These are phyloP conservation scores for Arabidopsis hybrid DNA, from an alignment of 441 rosid genomes.

Conservation along the genomic window DNA sequence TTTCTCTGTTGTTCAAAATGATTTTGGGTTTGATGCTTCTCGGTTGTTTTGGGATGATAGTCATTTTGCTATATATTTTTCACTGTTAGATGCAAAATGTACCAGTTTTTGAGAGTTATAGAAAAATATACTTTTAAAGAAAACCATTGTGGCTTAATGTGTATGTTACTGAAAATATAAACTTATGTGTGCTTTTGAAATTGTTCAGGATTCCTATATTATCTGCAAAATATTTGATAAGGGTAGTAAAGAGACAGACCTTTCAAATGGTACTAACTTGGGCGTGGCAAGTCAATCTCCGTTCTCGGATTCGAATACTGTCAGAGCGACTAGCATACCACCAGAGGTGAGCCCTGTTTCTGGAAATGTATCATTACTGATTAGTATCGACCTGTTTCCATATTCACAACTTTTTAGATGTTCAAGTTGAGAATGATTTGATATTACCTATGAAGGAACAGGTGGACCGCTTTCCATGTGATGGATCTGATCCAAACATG, in stretches of 20 bases:
- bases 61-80: neutral
- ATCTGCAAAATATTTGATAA: slow-evolving; percentile 15
- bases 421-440: neutral
- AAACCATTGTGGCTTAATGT: no score
- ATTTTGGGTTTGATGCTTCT: no score
- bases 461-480: no score
- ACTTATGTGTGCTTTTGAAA: neutral
- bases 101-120: no score
- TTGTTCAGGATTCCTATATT: neutral
- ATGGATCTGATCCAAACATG: neutral
- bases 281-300: slow-evolving; percentile 1
- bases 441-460: neutral
- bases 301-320: neutral
- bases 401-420: no score
- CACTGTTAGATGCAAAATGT: no score
- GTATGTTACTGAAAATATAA: neutral
- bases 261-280: neutral
- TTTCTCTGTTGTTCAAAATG: no score
- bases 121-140: no score
- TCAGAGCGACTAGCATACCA: neutral
- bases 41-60: neutral
- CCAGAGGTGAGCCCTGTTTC: neutral
- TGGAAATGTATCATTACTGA: no score
- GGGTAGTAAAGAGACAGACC: neutral
- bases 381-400: no score